Evolutionary conservation across 2,329 filamentous ascomycete species (phyloP), one percentile per base, ranked within the genome.

Genomic region (Ophiocordyceps camponoti-leonardi): DNA sequence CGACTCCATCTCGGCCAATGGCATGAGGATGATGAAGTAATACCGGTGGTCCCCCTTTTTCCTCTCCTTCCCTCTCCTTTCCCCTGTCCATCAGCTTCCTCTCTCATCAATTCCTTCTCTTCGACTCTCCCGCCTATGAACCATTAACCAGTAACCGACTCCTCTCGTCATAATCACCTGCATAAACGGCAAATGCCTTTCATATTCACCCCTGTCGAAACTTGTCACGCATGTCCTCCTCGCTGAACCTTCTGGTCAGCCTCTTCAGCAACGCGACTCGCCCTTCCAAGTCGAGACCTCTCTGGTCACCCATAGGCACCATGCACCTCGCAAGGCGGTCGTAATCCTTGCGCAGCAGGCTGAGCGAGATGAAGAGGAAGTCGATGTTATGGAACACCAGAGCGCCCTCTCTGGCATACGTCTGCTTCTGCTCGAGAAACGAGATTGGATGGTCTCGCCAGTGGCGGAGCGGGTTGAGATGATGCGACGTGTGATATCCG

Each of bases 331-430:
- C 83, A 11, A 90, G 68, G 45, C 79, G 67, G 43, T 69, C 64
- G 53, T 90, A 90, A 56, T 88, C 77, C 59, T 86, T 85, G 48
- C 68, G 68, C 54, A 88, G 55, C 18, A 88, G 61, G 41, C 72
- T 72, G 31, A 84, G 59, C 0, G 83, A 86, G 49, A 88, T 75
- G 69, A 86, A 81, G 44, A 88, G 64, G 57, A 85, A 90, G 60
- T 88, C 83, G 53, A 90, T 86, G 54, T 87, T 79, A 59, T 82
- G 79, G 57, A 90, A 88, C 6, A 87, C 80, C 7, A 90, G 69
- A 0, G 83, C 84, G 19, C 77, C 66, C 55, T 86, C 78, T 8
- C 67, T 61, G 0, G 74, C 68, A 54, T 88, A 90, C 3, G 69
- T 71, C 22, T 73, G 63, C 61, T 86, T 86, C 42, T 77, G 73